Evolutionary conservation across 352 stramenopile genomes (phyloP).

Genomic region (Blastocystis hominis): DNA sequence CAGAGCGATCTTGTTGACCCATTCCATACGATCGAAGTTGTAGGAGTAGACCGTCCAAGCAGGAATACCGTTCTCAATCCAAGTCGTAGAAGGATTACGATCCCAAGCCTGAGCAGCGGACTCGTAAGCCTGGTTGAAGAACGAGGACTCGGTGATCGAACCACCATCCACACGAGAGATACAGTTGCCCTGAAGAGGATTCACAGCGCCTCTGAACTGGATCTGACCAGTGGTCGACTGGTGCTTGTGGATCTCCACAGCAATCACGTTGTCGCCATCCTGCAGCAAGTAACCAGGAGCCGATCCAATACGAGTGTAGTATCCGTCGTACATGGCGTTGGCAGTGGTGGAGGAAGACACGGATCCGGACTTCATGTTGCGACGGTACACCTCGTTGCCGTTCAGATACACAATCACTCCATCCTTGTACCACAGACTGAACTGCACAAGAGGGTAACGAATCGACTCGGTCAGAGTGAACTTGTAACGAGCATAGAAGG

Average conservation of each 20-base stretch:
- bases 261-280: conserved; percentile 12
- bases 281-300: conserved; percentile 12
- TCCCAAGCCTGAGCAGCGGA: not conserved
- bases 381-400: not conserved
- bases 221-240: not conserved
- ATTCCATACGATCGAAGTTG: conserved; percentile 34
- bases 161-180: not conserved
- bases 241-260: not conserved
- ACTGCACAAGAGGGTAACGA: not conserved
- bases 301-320: not conserved
- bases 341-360: not conserved
- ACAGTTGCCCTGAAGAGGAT: not conserved
- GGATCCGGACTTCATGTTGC: not conserved
- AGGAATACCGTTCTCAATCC: conserved; percentile 10
- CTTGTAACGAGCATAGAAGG: not conserved
- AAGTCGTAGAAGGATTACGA: not conserved
- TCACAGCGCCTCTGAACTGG: not conserved
- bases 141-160: not conserved
- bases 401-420: conserved; percentile 28
- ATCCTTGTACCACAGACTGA: conserved; percentile 1
- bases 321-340: not conserved
- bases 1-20: conserved; percentile 9
- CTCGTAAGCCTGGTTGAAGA: not conserved
- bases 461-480: not conserved
- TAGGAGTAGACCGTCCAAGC: conserved; percentile 4